Percentiles rank a stretch among this genome's conserved stretches.
Conservation (phyloP, 352 stramenopile genomes). For the Phytophthora europaea region DNA sequence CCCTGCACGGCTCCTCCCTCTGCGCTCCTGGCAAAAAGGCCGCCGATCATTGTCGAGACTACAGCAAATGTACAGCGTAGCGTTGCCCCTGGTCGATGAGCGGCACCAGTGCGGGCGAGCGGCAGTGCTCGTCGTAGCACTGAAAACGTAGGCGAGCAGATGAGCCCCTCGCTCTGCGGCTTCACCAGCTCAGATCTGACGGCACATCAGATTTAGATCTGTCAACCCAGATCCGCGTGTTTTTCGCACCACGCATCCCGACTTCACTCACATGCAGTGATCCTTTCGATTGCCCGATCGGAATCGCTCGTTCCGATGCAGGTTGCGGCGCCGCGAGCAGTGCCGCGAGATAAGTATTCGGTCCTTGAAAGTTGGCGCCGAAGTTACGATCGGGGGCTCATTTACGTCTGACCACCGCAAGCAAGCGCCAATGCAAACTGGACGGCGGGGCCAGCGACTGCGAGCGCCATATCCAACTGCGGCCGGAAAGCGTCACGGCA, state of each 20-base stretch:
- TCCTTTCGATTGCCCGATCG: constrained; percentile 2
- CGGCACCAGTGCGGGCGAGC: background rate
- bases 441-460: constrained; percentile 2
- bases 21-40: constrained; percentile 1
- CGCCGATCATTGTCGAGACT: constrained; percentile 11
- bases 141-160: background rate
- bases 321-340: constrained; percentile 4
- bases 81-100: background rate
- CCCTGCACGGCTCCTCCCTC: background rate
- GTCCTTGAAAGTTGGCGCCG: constrained; percentile 4
- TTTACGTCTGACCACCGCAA: constrained; percentile 26
- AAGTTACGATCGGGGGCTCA: constrained; percentile 19
- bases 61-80: background rate
- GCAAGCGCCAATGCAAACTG: constrained; percentile 20
- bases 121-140: background rate
- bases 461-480: constrained; percentile 16
- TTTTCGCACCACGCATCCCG: background rate
- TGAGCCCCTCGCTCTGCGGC: constrained; percentile 6
- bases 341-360: constrained; percentile 17
- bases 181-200: background rate
- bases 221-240: constrained; percentile 8
- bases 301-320: background rate
- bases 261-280: constrained; percentile 7
- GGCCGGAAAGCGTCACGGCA: constrained; percentile 37
- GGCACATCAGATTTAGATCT: constrained; percentile 19